These are phyloP conservation scores for Tremellales sp. DNA, from an alignment of 1,284 basidiomycete species.

Conservation along the genomic window DNA sequence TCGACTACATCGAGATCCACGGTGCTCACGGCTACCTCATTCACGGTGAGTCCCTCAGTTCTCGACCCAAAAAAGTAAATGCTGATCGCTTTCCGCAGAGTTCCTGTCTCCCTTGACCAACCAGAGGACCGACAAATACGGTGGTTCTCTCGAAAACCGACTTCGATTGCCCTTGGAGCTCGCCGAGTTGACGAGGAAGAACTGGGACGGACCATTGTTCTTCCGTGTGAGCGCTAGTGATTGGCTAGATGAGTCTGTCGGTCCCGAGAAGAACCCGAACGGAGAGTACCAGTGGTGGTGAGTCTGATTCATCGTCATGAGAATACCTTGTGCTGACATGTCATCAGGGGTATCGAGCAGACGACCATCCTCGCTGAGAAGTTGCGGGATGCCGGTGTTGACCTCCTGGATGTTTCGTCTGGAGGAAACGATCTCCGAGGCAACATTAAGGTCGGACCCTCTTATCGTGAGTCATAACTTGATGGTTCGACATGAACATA, in stretches of 20 bases:
- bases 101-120: slow-evolving; percentile 72
- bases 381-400: slow-evolving; percentile 61
- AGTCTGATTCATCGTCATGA: slow-evolving; percentile 6
- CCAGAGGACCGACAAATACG: slow-evolving; percentile 63
- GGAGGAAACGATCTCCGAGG: slow-evolving; percentile 66
- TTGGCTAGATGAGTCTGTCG: slow-evolving; percentile 59
- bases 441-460: slow-evolving; percentile 56
- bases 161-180: slow-evolving; percentile 64
- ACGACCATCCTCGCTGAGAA: slow-evolving; percentile 59
- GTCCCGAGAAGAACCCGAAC: slow-evolving; percentile 48
- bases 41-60: slow-evolving; percentile 13
- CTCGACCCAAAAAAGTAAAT: not conserved
- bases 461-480: slow-evolving; percentile 57
- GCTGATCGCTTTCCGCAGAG: slow-evolving; percentile 18
- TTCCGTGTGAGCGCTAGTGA: slow-evolving; percentile 70
- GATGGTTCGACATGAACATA: not conserved
- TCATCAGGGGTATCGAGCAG: slow-evolving; percentile 71
- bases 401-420: slow-evolving; percentile 65
- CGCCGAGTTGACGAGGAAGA: slow-evolving; percentile 54
- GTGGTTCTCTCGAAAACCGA: slow-evolving; percentile 70
- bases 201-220: slow-evolving; percentile 69
- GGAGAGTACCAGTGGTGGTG: slow-evolving; percentile 49
- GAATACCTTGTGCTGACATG: not conserved
- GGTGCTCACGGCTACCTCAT: slow-evolving; percentile 56
- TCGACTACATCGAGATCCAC: slow-evolving; percentile 79